Conservation (phyloP, 1,284 basidiomycete species). For the Fomitopsis pinicola region DNA sequence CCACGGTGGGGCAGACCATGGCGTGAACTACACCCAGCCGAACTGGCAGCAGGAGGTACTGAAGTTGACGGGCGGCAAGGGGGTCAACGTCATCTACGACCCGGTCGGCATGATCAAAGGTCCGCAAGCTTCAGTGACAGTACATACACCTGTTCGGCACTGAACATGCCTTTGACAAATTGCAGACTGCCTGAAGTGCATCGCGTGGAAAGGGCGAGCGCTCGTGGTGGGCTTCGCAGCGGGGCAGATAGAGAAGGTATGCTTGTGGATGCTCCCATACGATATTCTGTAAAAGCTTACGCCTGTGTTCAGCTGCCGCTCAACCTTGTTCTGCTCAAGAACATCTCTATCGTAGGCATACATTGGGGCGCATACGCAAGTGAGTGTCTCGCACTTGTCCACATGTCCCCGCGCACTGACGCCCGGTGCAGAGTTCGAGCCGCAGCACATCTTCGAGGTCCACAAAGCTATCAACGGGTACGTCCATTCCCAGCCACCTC, state of each 20-base stretch:
- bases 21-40: constrained; percentile 60
- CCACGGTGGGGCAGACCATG: constrained; percentile 68
- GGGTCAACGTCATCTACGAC: constrained; percentile 88
- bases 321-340: constrained; percentile 87
- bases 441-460: constrained; percentile 58
- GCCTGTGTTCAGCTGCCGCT: constrained; percentile 60
- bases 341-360: constrained; percentile 77
- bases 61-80: constrained; percentile 72
- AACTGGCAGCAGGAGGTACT: constrained; percentile 77
- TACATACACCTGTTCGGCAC: neutral
- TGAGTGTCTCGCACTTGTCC: constrained; percentile 30
- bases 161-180: constrained; percentile 6
- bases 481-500: constrained; percentile 15
- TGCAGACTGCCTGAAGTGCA: constrained; percentile 80
- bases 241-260: constrained; percentile 89
- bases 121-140: constrained; percentile 14
- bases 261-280: constrained; percentile 4
- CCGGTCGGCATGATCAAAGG: constrained; percentile 81
- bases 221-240: constrained; percentile 91
- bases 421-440: constrained; percentile 56
- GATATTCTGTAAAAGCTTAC: neutral
- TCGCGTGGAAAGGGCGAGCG: constrained; percentile 91
- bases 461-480: constrained; percentile 75
- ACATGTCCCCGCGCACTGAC: neutral
- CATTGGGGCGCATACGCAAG: constrained; percentile 83